Base-by-base conservation (phyloP, 106 monocot species). In the Amphibolis antarctica region DNA sequence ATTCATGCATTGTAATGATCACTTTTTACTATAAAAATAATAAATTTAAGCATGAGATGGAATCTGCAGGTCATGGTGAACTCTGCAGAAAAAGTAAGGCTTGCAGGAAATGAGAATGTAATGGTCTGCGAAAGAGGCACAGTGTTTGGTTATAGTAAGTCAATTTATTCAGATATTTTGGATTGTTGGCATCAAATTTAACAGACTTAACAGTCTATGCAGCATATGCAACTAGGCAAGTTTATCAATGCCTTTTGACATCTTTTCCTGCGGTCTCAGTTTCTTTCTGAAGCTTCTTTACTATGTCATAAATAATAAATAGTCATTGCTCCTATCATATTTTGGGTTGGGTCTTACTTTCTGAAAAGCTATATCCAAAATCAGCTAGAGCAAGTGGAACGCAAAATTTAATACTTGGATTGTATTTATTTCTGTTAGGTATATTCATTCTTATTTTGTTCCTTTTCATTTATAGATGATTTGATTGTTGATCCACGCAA, bases 141-240 rank as follows among this genome's bases (percentile, higher is more conserved):
- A 65, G 85, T 93, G 92, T 87, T 88, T 70, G 92, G 92, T n/a
- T 93, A 93, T 62, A 88, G 92, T 93, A 85, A 78, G 85, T 82
- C 27, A 49, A 49, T 17, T 49, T 49, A 49, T 13, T 49, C 48
- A 49, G 48, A 49, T 49, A n/a, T 7, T 36, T 36, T 36, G 36
- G 36, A 4, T 36, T 36, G 36, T 7, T 4, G 36, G 36, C 36
- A 36, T 36, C 36, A 36, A 36, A 36, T 36, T 36, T 36, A 7
- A 2, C 36, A 36, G 36, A 7, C 36, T 36, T 36, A 36, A 36
- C 36, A 36, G 36, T 7, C 36, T 36, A 36, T 4, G 36, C 36
- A 36, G 36, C 36, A 36, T 7, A 4, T 36, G 36, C 36, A 36
- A 36, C 2, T 7, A 4, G 2, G 36, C 36, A 36, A 36, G 36